Evolutionary conservation across 208 protist genomes (phyloP), one percentile per base, ranked within the genome.

Genomic region (Balamuthia mandrillaris): DNA sequence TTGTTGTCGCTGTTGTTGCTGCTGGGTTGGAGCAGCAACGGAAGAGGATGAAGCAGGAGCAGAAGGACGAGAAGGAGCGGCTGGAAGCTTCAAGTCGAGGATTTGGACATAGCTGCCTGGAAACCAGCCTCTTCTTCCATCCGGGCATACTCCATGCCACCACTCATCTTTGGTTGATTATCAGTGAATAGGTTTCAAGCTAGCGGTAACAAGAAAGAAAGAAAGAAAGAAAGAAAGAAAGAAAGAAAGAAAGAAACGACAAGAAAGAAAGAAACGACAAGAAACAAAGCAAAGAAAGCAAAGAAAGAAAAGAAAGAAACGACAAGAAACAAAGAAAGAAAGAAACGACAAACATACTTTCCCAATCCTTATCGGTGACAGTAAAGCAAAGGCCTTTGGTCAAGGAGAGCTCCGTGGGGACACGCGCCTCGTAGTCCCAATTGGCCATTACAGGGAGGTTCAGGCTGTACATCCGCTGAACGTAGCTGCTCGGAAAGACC

Each of bases 351-450:
- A n/a, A 24, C 24, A 0, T 16, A 56, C 68, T 51, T 63, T 81
- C 72, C 6, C 9, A 31, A 39, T 81, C 72, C 31, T 81, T 81
- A 33, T 81, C 72, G 47, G 33, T 63, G 27, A 81, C 72, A 21
- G 52, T 81, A 35, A 81, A 81, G 49, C 24, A 35, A 27, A 63
- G 49, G 24, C 72, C 72, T 51, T 81, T 81, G 47, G 7, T 6
- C 14, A 81, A 39, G 72, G 45, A 61, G 6, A 81, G 42, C 72
- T 81, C 72, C 7, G 45, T 81, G 7, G 31, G 49, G 18, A 51
- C 24, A 29, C 47, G 72, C 6, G 35, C 72, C 45, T 37, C 72
- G 4, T 81, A 81, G 51, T 56, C 72, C 72, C 72, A 81, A 6
- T 63, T n/a, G 5, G 72, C 72, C 33, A 33, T 44, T 1, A 81